A percentile compares a stretch with the other conserved stretches of the same genome.
These are phyloP conservation scores for Penicillium turbatum DNA, from an alignment of 495 filamentous ascomycete species.

Conservation along the genomic window DNA sequence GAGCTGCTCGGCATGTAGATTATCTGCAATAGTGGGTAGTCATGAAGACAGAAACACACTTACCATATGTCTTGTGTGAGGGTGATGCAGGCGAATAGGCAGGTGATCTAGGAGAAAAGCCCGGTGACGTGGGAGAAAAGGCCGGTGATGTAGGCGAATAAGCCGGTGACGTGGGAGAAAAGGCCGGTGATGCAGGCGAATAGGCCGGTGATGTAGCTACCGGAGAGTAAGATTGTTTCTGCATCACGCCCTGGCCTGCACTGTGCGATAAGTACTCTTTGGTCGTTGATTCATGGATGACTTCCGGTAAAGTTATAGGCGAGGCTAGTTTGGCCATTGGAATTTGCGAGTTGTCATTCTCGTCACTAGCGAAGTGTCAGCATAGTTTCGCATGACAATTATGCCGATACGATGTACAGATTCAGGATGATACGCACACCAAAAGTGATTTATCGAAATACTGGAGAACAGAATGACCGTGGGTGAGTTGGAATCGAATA, in stretches of 20 bases:
- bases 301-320: neutral
- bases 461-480: conserved; percentile 1
- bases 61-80: neutral
- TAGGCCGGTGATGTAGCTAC: neutral
- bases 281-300: neutral
- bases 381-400: neutral
- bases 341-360: neutral
- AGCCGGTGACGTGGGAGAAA: neutral
- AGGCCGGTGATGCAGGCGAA: neutral
- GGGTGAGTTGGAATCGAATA: conserved; percentile 5
- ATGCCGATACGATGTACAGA: neutral
- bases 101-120: neutral
- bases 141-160: neutral
- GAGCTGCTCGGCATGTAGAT: no score
- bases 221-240: no score
- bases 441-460: neutral
- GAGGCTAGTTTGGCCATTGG: neutral
- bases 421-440: neutral
- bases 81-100: neutral
- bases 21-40: no score
- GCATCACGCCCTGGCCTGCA: neutral
- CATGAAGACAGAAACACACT: neutral
- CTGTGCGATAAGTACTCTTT: neutral
- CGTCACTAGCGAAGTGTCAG: neutral
- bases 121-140: neutral